Percentiles rank a stretch among this genome's conserved stretches.
phyloP scores from a whole-genome alignment of 306 rosid genomes.

The Rosa chinensis region DNA sequence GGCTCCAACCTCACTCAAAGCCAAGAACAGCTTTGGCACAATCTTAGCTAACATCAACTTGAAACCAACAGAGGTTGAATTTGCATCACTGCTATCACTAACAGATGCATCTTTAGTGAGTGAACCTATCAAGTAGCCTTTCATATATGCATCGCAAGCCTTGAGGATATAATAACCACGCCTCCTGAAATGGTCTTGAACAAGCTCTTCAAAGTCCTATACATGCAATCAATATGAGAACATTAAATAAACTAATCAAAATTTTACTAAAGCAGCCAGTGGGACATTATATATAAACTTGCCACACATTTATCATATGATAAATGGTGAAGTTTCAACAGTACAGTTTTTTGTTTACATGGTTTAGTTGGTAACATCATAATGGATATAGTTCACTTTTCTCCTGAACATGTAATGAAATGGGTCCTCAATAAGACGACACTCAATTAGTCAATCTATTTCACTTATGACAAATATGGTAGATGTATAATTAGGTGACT shows the following conservation, averaged over 20 bases:
- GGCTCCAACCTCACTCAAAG: slow-evolving; percentile 71
- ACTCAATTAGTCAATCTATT: neutral
- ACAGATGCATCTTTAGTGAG: slow-evolving; percentile 65
- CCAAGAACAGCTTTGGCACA: slow-evolving; percentile 70
- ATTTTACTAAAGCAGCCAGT: neutral
- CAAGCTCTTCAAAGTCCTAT: slow-evolving; percentile 81
- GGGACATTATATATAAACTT: neutral
- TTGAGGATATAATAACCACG: slow-evolving; percentile 89
- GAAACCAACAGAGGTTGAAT: slow-evolving; percentile 93
- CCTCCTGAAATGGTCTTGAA: slow-evolving; percentile 77
- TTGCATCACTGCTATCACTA: slow-evolving; percentile 51
- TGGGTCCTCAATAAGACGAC: neutral
- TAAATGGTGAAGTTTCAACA: neutral
- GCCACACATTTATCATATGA: neutral
- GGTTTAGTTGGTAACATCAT: neutral
- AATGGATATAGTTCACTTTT: neutral
- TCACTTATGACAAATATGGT: neutral
- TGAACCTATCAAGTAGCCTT: slow-evolving; percentile 82
- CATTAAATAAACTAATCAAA: slow-evolving; percentile 19
- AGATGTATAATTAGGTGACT: neutral
- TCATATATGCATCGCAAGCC: slow-evolving; percentile 95
- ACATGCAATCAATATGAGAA: slow-evolving; percentile 27
- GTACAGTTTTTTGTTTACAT: neutral
- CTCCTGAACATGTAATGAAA: neutral
- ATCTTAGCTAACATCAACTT: slow-evolving; percentile 93